Evolutionary conservation across 192 early-diverging fungal genomes (phyloP), one percentile per base, ranked within the genome.

Genomic region (Backusella tuberculispora): DNA sequence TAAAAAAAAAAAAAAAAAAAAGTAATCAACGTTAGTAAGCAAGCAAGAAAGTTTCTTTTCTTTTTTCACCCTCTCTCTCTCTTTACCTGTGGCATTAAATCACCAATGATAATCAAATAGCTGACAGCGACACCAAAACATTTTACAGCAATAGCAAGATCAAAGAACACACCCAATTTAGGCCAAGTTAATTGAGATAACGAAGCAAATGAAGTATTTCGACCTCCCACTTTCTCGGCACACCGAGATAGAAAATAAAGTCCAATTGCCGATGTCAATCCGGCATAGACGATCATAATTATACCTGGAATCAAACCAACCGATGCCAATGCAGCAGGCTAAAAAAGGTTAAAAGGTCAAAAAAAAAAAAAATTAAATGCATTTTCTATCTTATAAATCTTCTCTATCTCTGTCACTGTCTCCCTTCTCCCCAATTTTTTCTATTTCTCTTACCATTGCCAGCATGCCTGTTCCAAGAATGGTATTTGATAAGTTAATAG

Each of bases 81-180:
- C 29, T 34, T 34, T 56, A 94, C 91, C 53, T 90, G 87, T 4
- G 93, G 93, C 90, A 99, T 95, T 70, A 98, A 80, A 64, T 97
- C 96, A 72, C 97, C 95, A 74, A 94, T 91, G 66, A 99, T 97
- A 47, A 99, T 95, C 41, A 99, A 80, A 76, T 99, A 99, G 4
- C 93, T 95, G 44, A 98, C 90, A 19, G 91, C 90, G 19, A 99
- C 98, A 40, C 97, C 97, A 86, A 99, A 99, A 76, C 98, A 99
- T 76, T 99, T 99, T 78, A 99, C 88, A 6, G 97, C 96, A 80
- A 99, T 98, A n/a, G 98, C 97, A 17, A 92, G 63, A 74, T 99
- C 98, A 73, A 99, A 98, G 56, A 89, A 90, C 9, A 96, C 84
- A 5, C 94, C 95, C 0, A 96, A 95, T 26, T 78, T 78, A 19